Conservation (phyloP, 1,284 basidiomycete species). For the Marasmius tenuissimus region DNA sequence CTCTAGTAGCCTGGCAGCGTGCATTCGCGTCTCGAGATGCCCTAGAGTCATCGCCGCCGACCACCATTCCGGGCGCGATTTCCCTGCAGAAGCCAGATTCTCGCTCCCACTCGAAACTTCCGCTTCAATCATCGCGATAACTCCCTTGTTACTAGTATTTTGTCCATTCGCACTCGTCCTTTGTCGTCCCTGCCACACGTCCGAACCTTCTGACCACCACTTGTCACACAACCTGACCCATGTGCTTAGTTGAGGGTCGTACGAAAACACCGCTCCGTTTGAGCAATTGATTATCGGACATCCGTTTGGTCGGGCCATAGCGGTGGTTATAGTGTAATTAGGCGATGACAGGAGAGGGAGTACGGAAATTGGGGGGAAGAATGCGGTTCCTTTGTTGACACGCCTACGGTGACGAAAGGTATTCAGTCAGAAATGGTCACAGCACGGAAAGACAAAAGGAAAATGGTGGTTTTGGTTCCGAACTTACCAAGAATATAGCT, state of each 20-base stretch:
- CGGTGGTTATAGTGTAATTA: conserved; percentile 56
- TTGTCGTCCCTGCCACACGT: conserved; percentile 75
- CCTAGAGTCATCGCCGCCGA: conserved; percentile 75
- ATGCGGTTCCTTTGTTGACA: conserved; percentile 59
- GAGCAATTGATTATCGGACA: conserved; percentile 75
- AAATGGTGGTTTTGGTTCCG: neutral
- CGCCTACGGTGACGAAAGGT: conserved; percentile 51
- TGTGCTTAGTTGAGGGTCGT: conserved; percentile 61
- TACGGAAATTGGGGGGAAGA: conserved; percentile 68
- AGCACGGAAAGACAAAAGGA: neutral
- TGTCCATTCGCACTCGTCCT: conserved; percentile 37
- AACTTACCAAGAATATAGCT: conserved; percentile 73
- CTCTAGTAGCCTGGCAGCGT: conserved; percentile 69
- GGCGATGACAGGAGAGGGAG: conserved; percentile 55
- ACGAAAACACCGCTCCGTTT: conserved; percentile 74
- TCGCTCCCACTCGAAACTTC: conserved; percentile 48
- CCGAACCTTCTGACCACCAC: conserved; percentile 81
- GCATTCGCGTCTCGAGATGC: conserved; percentile 81
- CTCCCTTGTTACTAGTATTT: conserved; percentile 35
- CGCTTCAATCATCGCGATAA: conserved; percentile 56
- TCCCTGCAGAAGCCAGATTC: conserved; percentile 28
- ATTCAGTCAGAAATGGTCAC: conserved; percentile 4
- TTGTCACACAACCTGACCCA: conserved; percentile 77
- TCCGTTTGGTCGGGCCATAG: conserved; percentile 75
- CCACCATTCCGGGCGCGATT: conserved; percentile 72